Conservation (phyloP, 192 early-diverging fungal genomes). For the Coemansia sp. region DNA sequence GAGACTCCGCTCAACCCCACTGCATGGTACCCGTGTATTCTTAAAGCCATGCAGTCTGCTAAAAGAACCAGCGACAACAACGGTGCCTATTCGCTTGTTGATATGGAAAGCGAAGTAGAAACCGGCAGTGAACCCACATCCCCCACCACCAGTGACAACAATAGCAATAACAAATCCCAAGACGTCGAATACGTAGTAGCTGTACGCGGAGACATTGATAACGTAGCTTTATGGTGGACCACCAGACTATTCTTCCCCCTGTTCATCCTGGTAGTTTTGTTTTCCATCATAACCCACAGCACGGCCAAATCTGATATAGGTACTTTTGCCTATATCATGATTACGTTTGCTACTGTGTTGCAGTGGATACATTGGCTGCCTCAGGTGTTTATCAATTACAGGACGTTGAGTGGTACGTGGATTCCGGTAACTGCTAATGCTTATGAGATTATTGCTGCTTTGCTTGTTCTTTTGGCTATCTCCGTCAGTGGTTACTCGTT, state of each 20-base stretch:
- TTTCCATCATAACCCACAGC: not conserved
- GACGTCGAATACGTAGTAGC: not conserved
- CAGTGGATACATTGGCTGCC: conserved; percentile 8
- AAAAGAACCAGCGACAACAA: not conserved
- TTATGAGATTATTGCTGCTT: not conserved
- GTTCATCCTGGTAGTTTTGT: not conserved
- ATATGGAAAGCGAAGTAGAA: not conserved
- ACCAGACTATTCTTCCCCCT: not conserved
- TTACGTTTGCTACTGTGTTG: conserved; percentile 2
- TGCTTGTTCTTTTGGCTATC: not conserved
- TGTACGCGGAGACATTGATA: conserved; percentile 1
- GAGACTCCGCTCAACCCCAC: not conserved
- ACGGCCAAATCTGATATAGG: not conserved
- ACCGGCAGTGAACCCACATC: not conserved
- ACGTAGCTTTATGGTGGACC: not conserved
- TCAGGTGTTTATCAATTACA: conserved; percentile 5
- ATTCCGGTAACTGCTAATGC: conserved; percentile 4
- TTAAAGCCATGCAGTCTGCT: not conserved
- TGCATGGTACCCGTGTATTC: not conserved
- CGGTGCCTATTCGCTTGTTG: not conserved
- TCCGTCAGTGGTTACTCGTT: not conserved
- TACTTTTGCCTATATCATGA: not conserved
- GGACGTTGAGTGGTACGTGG: not conserved
- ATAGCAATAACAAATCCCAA: not conserved
- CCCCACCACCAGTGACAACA: not conserved